Evolutionary conservation across 768 basidiomycete species (phyloP).

Genomic region (Phlegmacium glaucopus): DNA sequence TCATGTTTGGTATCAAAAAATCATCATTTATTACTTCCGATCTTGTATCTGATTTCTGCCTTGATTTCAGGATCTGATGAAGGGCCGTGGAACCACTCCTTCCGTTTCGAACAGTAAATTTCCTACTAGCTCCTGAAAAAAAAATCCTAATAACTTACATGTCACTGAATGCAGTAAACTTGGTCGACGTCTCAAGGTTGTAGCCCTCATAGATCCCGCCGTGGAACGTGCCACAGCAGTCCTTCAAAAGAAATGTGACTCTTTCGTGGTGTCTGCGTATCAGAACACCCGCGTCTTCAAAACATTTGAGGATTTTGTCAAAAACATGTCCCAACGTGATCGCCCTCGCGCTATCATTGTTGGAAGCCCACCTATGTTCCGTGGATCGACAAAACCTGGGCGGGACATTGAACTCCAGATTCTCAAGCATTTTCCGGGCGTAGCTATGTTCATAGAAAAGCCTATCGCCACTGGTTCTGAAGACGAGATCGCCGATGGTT

Average conservation of each 20-base stretch:
- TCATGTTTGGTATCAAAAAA: conserved; percentile 79
- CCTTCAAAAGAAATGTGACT: conserved; percentile 86
- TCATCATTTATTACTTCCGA: background rate
- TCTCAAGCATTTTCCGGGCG: conserved; percentile 82
- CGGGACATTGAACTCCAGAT: conserved; percentile 88
- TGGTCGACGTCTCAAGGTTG: conserved; percentile 92
- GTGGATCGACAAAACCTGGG: conserved; percentile 71
- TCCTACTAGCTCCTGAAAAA: background rate
- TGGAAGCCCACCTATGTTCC: conserved; percentile 92
- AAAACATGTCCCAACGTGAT: conserved; percentile 58
- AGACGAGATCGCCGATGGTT: conserved; percentile 64
- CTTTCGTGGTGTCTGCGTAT: conserved; percentile 93
- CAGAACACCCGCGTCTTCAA: conserved; percentile 82
- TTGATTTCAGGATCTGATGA: conserved; percentile 65
- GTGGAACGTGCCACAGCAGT: conserved; percentile 75
- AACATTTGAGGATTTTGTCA: conserved; percentile 82
- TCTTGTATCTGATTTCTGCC: background rate
- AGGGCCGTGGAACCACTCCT: conserved; percentile 92
- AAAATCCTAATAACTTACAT: conserved; percentile 6
- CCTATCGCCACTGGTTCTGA: conserved; percentile 81
- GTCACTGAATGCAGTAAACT: conserved; percentile 62
- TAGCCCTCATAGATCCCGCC: conserved; percentile 91
- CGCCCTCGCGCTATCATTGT: conserved; percentile 82
- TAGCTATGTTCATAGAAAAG: conserved; percentile 91
- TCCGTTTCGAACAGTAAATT: conserved; percentile 83